Percentiles rank a stretch among this genome's conserved stretches.
phyloP scores from a whole-genome alignment of 257 asterid genomes.

The Cynanchum wilfordii region DNA sequence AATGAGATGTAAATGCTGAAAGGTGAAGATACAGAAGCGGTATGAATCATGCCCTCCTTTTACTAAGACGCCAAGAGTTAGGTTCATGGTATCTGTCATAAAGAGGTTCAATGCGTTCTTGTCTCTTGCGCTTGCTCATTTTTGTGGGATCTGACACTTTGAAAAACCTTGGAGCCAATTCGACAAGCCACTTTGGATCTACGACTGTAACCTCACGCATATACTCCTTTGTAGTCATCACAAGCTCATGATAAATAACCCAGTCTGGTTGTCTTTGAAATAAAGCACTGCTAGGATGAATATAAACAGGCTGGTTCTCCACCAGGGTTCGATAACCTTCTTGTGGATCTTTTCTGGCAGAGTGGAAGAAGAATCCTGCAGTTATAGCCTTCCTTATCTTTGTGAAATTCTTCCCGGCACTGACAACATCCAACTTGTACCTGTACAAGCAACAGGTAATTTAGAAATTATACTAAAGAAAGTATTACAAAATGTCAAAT shows the following conservation, averaged over 20 bases:
- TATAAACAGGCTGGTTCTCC: slow-evolving; percentile 90
- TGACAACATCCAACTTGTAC: slow-evolving; percentile 79
- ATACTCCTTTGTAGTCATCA: slow-evolving; percentile 93
- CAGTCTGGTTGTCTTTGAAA: slow-evolving; percentile 94
- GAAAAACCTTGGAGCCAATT: slow-evolving; percentile 93
- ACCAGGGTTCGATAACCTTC: slow-evolving; percentile 83
- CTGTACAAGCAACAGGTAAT: slow-evolving; percentile 27
- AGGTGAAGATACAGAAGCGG: not conserved
- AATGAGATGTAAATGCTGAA: not conserved
- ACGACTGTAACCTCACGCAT: slow-evolving; percentile 92
- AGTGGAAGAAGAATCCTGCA: slow-evolving; percentile 91
- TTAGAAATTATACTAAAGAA: not conserved
- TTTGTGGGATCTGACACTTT: slow-evolving; percentile 86
- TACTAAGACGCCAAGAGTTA: slow-evolving; percentile 94
- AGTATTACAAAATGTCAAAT: not conserved
- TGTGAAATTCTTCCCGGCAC: slow-evolving; percentile 79
- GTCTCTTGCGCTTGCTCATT: slow-evolving; percentile 97
- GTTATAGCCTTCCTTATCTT: slow-evolving; percentile 86
- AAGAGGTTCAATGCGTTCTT: slow-evolving; percentile 90
- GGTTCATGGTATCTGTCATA: slow-evolving; percentile 93
- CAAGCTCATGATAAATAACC: slow-evolving; percentile 93
- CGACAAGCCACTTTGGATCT: slow-evolving; percentile 95
- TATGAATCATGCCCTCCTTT: slow-evolving; percentile 62
- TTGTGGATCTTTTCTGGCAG: slow-evolving; percentile 89
- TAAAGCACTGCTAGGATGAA: slow-evolving; percentile 94